These are phyloP conservation scores for Grosmannia clavigera DNA, from an alignment of 2,329 filamentous ascomycete species.

Conservation along the genomic window DNA sequence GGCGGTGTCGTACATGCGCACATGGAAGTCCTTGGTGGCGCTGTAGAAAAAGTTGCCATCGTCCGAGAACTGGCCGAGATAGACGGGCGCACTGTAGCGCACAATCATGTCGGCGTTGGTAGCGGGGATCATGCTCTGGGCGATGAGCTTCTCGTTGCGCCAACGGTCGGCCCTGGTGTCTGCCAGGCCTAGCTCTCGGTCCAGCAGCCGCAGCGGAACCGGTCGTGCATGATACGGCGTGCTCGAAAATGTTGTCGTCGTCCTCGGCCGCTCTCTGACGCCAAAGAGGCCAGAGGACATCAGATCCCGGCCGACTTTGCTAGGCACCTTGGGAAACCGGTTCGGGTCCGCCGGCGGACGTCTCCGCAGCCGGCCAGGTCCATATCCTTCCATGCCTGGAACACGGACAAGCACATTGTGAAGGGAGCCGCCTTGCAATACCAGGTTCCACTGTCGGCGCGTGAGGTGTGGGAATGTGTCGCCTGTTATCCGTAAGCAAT, in stretches of 20 bases:
- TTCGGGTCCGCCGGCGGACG: slow-evolving; percentile 33
- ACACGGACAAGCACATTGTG: slow-evolving; percentile 11
- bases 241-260: not conserved
- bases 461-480: slow-evolving; percentile 8
- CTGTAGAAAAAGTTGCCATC: slow-evolving; percentile 97
- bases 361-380: slow-evolving; percentile 25
- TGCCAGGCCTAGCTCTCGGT: slow-evolving; percentile 68
- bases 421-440: slow-evolving; percentile 14
- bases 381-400: not conserved
- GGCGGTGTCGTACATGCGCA: slow-evolving; percentile 94
- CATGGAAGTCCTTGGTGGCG: slow-evolving; percentile 82
- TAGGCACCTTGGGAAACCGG: slow-evolving; percentile 74
- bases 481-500: not conserved
- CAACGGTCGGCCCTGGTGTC: slow-evolving; percentile 25
- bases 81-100: slow-evolving; percentile 74
- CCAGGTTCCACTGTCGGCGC: slow-evolving; percentile 14
- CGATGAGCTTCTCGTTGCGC: slow-evolving; percentile 52
- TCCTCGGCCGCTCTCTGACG: slow-evolving; percentile 36
- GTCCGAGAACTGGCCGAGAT: slow-evolving; percentile 91
- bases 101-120: slow-evolving; percentile 75
- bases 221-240: not conserved
- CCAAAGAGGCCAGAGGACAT: slow-evolving; percentile 81
- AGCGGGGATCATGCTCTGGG: slow-evolving; percentile 63
- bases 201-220: slow-evolving; percentile 60
- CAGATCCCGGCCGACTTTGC: slow-evolving; percentile 58